Evolutionary conservation across 1,139 yeast genomes (phyloP).

Genomic region (Nakaseomyces kungkrabaensis): DNA sequence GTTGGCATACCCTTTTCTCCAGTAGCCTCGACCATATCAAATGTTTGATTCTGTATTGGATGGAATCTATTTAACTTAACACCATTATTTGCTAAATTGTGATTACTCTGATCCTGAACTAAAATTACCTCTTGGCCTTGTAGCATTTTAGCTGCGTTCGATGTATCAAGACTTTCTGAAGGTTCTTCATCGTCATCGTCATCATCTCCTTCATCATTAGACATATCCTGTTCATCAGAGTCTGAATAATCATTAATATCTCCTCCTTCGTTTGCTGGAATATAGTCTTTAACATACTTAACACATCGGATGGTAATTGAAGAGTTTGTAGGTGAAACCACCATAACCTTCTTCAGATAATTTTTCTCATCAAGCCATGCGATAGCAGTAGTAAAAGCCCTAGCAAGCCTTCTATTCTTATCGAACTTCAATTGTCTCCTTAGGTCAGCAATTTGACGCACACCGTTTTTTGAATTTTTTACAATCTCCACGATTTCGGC

Average conservation of each 20-base stretch:
- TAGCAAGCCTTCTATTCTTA: conserved; percentile 35
- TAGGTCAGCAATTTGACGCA: conserved; percentile 58
- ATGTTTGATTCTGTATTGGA: conserved; percentile 57
- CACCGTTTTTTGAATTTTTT: conserved; percentile 55
- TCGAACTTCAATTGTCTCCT: conserved; percentile 52
- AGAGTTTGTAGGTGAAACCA: conserved; percentile 41
- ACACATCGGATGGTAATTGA: conserved; percentile 46
- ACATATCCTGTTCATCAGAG: conserved; percentile 11
- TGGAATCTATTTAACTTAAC: conserved; percentile 40
- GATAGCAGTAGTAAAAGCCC: conserved; percentile 44
- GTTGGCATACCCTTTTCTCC: conserved; percentile 47
- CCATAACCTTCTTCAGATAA: conserved; percentile 48
- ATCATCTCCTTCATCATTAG: conserved; percentile 22
- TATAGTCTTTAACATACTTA: conserved; percentile 45
- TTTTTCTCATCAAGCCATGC: conserved; percentile 43
- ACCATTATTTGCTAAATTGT: conserved; percentile 14
- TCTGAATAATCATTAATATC: conserved; percentile 20
- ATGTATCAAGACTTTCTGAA: conserved; percentile 24
- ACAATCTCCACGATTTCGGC: conserved; percentile 43
- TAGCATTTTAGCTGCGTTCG: conserved; percentile 26
- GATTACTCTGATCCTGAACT: conserved; percentile 13
- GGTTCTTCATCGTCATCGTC: conserved; percentile 16
- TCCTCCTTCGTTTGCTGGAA: conserved; percentile 16
- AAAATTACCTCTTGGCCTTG: conserved; percentile 28
- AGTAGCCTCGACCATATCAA: conserved; percentile 35